Percentiles rank a stretch among this genome's conserved stretches.
phyloP scores from a whole-genome alignment of 2,329 filamentous ascomycete species.

The Phaeosphaeriaceae sp. region DNA sequence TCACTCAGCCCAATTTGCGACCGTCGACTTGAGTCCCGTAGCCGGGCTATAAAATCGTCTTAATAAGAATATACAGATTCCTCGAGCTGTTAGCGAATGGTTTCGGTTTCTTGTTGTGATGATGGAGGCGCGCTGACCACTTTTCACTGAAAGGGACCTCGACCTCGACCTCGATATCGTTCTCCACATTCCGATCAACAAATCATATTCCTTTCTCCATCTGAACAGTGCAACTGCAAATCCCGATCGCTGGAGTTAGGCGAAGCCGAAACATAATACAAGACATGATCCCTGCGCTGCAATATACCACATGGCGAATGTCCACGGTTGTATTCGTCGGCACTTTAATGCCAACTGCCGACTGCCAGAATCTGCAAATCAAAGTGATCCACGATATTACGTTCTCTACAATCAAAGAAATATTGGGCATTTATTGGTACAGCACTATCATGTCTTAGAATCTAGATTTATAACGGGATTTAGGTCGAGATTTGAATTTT shows the following conservation, averaged over 20 bases:
- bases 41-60: too few relatives aligned
- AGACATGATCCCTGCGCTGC: neutral
- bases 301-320: conserved; percentile 6
- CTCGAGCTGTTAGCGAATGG: too few relatives aligned
- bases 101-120: neutral
- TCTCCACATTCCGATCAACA: neutral
- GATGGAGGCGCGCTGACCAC: too few relatives aligned
- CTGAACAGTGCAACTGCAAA: neutral
- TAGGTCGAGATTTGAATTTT: neutral
- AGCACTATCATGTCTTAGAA: conserved; percentile 9
- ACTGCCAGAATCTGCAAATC: conserved; percentile 15
- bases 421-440: conserved; percentile 1
- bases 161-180: neutral
- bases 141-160: too few relatives aligned
- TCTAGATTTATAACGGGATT: neutral
- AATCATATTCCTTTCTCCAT: neutral
- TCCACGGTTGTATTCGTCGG: conserved; percentile 18
- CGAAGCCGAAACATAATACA: neutral
- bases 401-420: conserved; percentile 6
- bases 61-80: too few relatives aligned
- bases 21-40: too few relatives aligned
- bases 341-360: conserved; percentile 27
- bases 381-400: conserved; percentile 10
- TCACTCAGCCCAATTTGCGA: too few relatives aligned
- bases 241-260: neutral